Conservation (phyloP, 345 rosid genomes). For the Acer saccharum region DNA sequence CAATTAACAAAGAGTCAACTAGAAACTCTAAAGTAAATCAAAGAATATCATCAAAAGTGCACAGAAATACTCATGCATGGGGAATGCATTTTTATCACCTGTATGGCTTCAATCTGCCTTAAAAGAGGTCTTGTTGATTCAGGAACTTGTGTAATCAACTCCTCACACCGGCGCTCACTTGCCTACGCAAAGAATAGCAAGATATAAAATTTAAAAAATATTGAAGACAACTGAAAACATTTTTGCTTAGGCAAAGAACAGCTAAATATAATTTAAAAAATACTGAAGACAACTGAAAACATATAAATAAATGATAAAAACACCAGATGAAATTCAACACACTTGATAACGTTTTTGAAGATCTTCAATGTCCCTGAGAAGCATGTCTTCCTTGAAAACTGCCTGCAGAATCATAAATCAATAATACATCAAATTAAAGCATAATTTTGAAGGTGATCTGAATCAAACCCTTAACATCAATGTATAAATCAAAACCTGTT, state of each 20-base stretch:
- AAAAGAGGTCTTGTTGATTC: slow-evolving; percentile 98
- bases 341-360: slow-evolving; percentile 96
- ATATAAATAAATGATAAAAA: slow-evolving; percentile 1
- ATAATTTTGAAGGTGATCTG: slow-evolving; percentile 10
- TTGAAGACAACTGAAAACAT: slow-evolving; percentile 11
- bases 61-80: slow-evolving; percentile 2
- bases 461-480: slow-evolving; percentile 16
- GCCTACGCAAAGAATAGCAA: slow-evolving; percentile 47
- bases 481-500: slow-evolving; percentile 65
- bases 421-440: slow-evolving; percentile 14
- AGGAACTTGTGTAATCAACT: slow-evolving; percentile 94
- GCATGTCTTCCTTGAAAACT: slow-evolving; percentile 80
- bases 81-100: slow-evolving; percentile 49
- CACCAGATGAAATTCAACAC: slow-evolving; percentile 18
- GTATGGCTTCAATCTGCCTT: slow-evolving; percentile 98
- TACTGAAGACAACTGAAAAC: slow-evolving; percentile 12
- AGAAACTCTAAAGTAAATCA: slow-evolving; percentile 14
- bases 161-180: slow-evolving; percentile 99
- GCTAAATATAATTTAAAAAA: slow-evolving; percentile 9
- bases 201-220: slow-evolving; percentile 12
- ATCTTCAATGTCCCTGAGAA: slow-evolving; percentile 78
- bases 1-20: slow-evolving; percentile 26
- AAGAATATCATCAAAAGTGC: neutral
- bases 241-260: slow-evolving; percentile 54
- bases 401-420: slow-evolving; percentile 48